Percentiles rank a stretch among this genome's conserved stretches.
These are phyloP conservation scores for Gymnopilus dilepis DNA, from an alignment of 768 basidiomycete genomes.

Conservation along the genomic window DNA sequence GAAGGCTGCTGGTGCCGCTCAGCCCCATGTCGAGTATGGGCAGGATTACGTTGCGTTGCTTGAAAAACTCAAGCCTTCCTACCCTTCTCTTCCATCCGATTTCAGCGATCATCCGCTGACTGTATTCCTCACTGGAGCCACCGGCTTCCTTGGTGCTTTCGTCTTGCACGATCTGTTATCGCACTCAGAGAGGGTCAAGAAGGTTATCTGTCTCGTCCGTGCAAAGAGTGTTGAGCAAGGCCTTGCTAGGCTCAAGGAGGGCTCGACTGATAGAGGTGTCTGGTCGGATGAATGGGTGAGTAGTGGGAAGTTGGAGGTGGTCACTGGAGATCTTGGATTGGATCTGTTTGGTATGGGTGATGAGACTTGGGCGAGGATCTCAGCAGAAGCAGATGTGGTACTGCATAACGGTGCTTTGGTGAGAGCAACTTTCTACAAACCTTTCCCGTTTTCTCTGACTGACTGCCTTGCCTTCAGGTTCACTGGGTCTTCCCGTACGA, in stretches of 20 bases:
- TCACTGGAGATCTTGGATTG: constrained; percentile 82
- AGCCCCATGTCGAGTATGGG: constrained; percentile 67
- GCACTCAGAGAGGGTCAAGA: constrained; percentile 64
- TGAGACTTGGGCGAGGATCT: constrained; percentile 67
- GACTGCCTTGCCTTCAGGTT: constrained; percentile 54
- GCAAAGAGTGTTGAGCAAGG: constrained; percentile 67
- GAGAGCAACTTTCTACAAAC: constrained; percentile 33
- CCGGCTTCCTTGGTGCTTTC: constrained; percentile 96
- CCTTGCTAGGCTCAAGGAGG: constrained; percentile 70
- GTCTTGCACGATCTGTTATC: constrained; percentile 81
- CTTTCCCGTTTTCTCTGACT: not conserved
- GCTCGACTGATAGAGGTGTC: constrained; percentile 76
- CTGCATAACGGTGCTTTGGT: constrained; percentile 98
- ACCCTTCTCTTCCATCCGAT: constrained; percentile 63
- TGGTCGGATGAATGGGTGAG: constrained; percentile 89
- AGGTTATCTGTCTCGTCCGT: constrained; percentile 93
- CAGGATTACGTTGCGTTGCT: constrained; percentile 75
- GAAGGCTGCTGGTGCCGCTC: constrained; percentile 24
- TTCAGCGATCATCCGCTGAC: constrained; percentile 62
- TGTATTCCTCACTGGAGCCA: constrained; percentile 95
- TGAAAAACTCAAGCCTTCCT: constrained; percentile 61
- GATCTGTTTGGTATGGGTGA: constrained; percentile 75
- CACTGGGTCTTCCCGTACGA: constrained; percentile 99
- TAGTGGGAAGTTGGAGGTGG: constrained; percentile 72
- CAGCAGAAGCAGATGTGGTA: constrained; percentile 78